phyloP scores from a whole-genome alignment of 192 early-diverging fungal species.

The Coemansia sp. region DNA sequence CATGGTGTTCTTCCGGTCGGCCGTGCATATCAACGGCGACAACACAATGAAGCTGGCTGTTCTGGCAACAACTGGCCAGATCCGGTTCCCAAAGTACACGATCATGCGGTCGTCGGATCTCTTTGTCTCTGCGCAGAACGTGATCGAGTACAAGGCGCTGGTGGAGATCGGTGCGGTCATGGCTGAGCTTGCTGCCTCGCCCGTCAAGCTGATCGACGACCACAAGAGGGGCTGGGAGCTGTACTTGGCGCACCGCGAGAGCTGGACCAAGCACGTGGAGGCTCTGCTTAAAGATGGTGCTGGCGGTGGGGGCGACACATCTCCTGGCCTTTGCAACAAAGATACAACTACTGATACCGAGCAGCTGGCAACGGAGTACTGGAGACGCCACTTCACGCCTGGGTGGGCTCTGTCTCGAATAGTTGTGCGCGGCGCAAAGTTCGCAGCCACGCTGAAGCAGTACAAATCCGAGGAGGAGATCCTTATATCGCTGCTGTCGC shows the following conservation, averaged over 20 bases:
- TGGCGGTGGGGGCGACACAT: background rate
- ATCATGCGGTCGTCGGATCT: constrained; percentile 38
- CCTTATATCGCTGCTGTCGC: constrained; percentile 59
- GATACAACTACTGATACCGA: background rate
- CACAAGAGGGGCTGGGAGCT: constrained; percentile 41
- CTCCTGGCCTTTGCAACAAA: too few species aligned
- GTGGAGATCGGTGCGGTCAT: constrained; percentile 29
- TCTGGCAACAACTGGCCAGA: constrained; percentile 34
- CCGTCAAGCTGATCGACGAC: constrained; percentile 30
- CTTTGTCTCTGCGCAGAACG: constrained; percentile 41
- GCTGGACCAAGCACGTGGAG: constrained; percentile 22
- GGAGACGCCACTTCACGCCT: constrained; percentile 51
- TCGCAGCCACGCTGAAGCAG: constrained; percentile 58
- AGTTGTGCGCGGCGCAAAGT: constrained; percentile 55
- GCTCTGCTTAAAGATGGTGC: background rate
- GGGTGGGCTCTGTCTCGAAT: constrained; percentile 66
- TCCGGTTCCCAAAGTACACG: constrained; percentile 36
- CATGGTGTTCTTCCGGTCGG: constrained; percentile 47
- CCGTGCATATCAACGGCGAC: constrained; percentile 28
- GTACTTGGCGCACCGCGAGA: constrained; percentile 21
- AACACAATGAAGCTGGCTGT: constrained; percentile 36
- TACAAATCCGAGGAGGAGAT: constrained; percentile 59
- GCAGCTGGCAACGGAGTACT: constrained; percentile 29
- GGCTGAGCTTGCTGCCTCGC: constrained; percentile 21
- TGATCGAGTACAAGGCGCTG: constrained; percentile 37